Conservation (phyloP, 108 stramenopile genomes). For the Cylindrotheca fusiformis region DNA sequence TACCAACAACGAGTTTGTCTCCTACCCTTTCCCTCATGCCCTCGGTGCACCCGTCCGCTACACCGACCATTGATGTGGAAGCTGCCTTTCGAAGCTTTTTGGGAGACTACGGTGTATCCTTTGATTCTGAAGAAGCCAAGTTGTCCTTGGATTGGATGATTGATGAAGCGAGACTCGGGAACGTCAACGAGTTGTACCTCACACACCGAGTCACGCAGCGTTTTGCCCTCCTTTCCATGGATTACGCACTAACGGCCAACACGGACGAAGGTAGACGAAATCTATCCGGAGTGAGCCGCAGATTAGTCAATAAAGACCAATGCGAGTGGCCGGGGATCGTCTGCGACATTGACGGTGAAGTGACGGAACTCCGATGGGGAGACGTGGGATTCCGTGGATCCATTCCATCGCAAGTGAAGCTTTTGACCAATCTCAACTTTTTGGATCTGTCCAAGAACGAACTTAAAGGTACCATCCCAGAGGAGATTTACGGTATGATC, state of each 20-base stretch:
- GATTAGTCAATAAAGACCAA: conserved; percentile 2
- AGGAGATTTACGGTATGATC: conserved; percentile 7
- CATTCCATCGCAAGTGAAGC: conserved; percentile 23
- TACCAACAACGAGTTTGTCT: too few relatives aligned
- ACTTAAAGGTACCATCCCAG: conserved; percentile 25
- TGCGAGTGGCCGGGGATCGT: conserved; percentile 60
- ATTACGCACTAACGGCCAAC: conserved; percentile 1
- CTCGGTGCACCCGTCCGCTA: neutral
- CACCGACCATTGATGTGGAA: conserved; percentile 1
- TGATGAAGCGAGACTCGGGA: neutral
- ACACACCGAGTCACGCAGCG: too few relatives aligned
- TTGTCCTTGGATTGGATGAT: conserved; percentile 14
- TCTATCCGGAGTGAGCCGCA: too few relatives aligned
- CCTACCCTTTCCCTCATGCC: conserved; percentile 6
- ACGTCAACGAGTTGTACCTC: too few relatives aligned
- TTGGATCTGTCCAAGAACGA: conserved; percentile 25
- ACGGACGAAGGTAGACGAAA: neutral
- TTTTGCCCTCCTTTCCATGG: conserved; percentile 20
- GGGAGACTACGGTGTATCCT: neutral
- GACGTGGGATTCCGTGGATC: conserved; percentile 23
- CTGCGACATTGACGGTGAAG: conserved; percentile 46
- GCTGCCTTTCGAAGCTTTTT: conserved; percentile 1
- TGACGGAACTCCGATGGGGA: conserved; percentile 12
- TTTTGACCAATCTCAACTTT: conserved; percentile 7
- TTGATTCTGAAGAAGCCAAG: neutral